These are phyloP conservation scores for Nannochloropsis salina DNA, from an alignment of 108 stramenopile species.

Conservation along the genomic window DNA sequence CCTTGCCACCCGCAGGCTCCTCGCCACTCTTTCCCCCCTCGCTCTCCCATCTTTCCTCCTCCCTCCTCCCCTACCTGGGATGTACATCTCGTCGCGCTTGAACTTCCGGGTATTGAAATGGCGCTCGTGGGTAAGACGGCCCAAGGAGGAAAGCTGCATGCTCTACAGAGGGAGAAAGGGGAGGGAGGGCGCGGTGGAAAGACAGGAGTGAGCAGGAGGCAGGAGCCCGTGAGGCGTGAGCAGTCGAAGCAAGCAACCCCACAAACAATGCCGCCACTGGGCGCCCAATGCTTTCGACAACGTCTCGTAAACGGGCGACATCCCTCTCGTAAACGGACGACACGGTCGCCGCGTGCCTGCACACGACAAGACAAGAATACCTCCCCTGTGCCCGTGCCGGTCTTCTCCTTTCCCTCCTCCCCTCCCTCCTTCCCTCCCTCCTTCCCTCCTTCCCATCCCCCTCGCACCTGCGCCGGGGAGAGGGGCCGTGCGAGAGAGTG, in stretches of 20 bases:
- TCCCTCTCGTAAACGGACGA: no score
- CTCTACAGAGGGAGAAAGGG: conserved; percentile 48
- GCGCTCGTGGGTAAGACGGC: conserved; percentile 68
- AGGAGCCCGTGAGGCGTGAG: not conserved
- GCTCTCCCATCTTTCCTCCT: not conserved
- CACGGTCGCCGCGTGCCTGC: no score
- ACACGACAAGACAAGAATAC: no score
- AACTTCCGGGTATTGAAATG: conserved; percentile 71
- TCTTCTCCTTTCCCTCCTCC: not conserved
- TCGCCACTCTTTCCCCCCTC: not conserved
- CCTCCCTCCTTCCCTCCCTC: not conserved
- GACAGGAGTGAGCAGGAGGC: not conserved
- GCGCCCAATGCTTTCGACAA: no score
- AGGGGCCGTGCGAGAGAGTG: conserved; percentile 62
- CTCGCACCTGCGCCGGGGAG: not conserved
- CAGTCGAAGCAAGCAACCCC: not conserved
- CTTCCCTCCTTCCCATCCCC: not conserved
- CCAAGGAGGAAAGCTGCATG: conserved; percentile 69
- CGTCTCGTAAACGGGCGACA: no score
- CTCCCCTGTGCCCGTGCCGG: not conserved
- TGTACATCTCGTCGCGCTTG: conserved; percentile 59
- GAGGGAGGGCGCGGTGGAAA: conserved; percentile 1
- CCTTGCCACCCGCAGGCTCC: no score
- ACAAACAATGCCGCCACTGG: not conserved
- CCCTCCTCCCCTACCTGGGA: conserved; percentile 55